phyloP scores from a whole-genome alignment of 106 monocot species.

The Dioscorea alata region DNA sequence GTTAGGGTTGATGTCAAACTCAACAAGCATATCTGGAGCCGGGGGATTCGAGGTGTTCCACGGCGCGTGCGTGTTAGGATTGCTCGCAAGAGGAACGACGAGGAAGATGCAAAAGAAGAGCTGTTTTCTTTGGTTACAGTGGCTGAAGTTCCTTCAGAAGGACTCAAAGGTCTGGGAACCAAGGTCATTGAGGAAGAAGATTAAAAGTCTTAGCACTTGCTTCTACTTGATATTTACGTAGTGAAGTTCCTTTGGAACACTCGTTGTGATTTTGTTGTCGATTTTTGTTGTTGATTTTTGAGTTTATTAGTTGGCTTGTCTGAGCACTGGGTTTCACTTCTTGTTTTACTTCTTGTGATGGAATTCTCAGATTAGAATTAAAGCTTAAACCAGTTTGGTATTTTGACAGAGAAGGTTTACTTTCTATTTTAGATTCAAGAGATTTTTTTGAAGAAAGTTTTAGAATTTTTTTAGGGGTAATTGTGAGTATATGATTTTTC shows the following conservation, averaged over 20 bases:
- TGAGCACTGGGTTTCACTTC: background rate
- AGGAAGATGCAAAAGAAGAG: constrained; percentile 68
- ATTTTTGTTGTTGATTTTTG: too few species aligned
- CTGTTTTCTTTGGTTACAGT: constrained; percentile 61
- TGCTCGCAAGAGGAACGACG: constrained; percentile 56
- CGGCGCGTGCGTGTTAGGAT: constrained; percentile 50
- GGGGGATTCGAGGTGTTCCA: constrained; percentile 48
- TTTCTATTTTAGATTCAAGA: background rate
- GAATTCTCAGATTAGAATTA: background rate
- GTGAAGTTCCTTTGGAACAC: background rate
- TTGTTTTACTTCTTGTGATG: background rate
- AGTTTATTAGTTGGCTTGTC: background rate
- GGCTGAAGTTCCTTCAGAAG: constrained; percentile 47
- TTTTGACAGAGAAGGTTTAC: background rate
- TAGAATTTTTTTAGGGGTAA: too few species aligned
- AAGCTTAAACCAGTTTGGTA: background rate
- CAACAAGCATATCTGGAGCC: constrained; percentile 64
- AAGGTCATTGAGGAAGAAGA: constrained; percentile 35
- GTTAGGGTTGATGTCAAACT: constrained; percentile 56
- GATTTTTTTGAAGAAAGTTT: too few species aligned
- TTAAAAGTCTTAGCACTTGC: background rate
- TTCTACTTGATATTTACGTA: background rate
- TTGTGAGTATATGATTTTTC: too few species aligned
- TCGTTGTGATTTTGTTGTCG: background rate
- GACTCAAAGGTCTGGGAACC: constrained; percentile 36